These are phyloP conservation scores for Ochetophila trinervis DNA, from an alignment of 306 rosid genomes.

Conservation along the genomic window DNA sequence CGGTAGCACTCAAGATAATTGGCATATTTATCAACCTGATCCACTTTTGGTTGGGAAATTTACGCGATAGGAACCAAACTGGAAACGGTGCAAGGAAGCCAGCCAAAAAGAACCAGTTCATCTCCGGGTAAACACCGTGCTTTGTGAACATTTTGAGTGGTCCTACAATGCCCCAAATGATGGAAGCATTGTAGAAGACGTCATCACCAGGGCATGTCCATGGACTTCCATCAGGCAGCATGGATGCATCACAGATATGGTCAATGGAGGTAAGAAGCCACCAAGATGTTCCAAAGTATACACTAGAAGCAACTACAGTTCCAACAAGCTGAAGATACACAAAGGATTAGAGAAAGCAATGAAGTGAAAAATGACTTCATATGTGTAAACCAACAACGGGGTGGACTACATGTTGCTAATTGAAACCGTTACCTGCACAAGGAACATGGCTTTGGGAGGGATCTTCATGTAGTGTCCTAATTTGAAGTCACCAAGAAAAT, in stretches of 20 bases:
- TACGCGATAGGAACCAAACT: slow-evolving; percentile 25
- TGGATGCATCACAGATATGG: slow-evolving; percentile 29
- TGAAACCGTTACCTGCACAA: slow-evolving; percentile 53
- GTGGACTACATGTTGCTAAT: background rate
- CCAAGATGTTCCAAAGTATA: slow-evolving; percentile 46
- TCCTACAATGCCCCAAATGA: slow-evolving; percentile 50
- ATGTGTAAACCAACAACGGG: background rate
- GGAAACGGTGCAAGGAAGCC: slow-evolving; percentile 39
- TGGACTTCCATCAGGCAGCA: slow-evolving; percentile 41
- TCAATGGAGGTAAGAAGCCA: slow-evolving; percentile 40
- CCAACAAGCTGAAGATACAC: slow-evolving; percentile 34
- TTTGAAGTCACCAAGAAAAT: slow-evolving; percentile 67
- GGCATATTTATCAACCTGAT: slow-evolving; percentile 35
- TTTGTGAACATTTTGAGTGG: slow-evolving; percentile 38
- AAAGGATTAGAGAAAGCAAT: background rate
- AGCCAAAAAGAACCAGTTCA: slow-evolving; percentile 46
- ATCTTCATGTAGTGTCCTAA: slow-evolving; percentile 93
- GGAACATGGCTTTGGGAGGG: slow-evolving; percentile 86
- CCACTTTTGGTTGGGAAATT: slow-evolving; percentile 29
- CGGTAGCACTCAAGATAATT: slow-evolving; percentile 17
- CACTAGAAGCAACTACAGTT: slow-evolving; percentile 40
- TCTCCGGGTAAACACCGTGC: slow-evolving; percentile 32
- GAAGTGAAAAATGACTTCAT: background rate
- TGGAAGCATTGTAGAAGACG: slow-evolving; percentile 41
- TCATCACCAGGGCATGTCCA: slow-evolving; percentile 52